Evolutionary conservation across 2,329 filamentous ascomycete species (phyloP), one percentile per base, ranked within the genome.

Genomic region (Leptographium lundbergii): DNA sequence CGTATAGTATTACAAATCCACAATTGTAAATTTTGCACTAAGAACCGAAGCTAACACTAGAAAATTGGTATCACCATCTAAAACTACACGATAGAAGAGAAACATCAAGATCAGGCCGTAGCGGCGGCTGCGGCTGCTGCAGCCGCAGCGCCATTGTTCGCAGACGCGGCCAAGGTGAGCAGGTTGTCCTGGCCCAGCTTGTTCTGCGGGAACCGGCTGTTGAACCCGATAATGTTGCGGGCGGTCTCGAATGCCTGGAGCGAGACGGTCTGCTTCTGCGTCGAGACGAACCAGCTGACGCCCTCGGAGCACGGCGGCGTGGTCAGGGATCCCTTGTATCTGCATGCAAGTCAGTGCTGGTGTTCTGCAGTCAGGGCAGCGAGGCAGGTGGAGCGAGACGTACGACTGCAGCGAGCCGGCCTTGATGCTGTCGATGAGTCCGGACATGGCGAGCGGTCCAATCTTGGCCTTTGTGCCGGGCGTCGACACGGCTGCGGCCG

Each of bases 251-350:
- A 77, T 17, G 73, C 73, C 13, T 66, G 54, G 10, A 69, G 65
- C 5, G 71, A 71, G 48, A 78, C 63, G 50, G 65, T 60, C 36
- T 77, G 70, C 56, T 71, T 72, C 59, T 73, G 67, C 4, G 74
- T 73, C n/a, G 73, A 70, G 9, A 79, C 75, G 57, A 76, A 71
- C 77, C 77, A 79, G 61, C 67, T 67, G 34, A 79, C 75, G 25
- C 71, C 72, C 65, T 79, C 76, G 17, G 68, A 69, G 69, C 77
- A 79, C 3, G 76, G 77, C 24, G 77, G 76, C 10, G 76, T 78
- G 14, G 77, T 79, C 42, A 79, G 69, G 4, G 75, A 78, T 29
- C 76, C 76, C 2, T 70, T 66, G 67, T 79, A 76, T 27, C 69
- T 73, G 55, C 24, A 58, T 19, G n/a, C 25, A 54, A 45, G 58